Evolutionary conservation across 2,329 filamentous ascomycete genomes (phyloP).

Genomic region (Aureobasidium lini): DNA sequence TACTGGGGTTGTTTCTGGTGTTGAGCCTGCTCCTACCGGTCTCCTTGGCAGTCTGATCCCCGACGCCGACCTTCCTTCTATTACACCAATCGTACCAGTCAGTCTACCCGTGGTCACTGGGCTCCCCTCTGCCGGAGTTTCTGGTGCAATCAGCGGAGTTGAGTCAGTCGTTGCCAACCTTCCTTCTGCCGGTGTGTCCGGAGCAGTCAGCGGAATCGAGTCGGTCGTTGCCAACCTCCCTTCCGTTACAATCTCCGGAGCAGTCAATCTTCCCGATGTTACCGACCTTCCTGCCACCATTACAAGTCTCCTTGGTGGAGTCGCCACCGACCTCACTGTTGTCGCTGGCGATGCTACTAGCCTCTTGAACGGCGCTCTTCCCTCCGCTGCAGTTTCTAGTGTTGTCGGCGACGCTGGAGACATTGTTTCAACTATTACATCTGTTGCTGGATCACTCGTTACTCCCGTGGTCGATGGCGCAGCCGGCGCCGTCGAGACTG

Average conservation of each 20-base stretch:
- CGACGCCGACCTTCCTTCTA: no score
- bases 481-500: background rate
- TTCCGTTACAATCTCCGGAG: background rate
- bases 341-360: no score
- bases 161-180: background rate
- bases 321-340: background rate
- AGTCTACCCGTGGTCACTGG: background rate
- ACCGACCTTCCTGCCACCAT: background rate
- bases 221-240: background rate
- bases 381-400: no score
- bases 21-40: background rate
- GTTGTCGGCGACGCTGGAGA: no score
- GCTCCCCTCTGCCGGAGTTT: background rate
- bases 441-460: background rate
- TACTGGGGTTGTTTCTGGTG: background rate
- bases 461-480: background rate
- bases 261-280: no score
- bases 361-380: background rate
- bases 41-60: background rate
- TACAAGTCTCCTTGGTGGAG: background rate
- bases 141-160: background rate
- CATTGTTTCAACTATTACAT: no score
- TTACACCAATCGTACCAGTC: background rate
- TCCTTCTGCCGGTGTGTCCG: background rate
- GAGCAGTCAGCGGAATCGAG: background rate